Evolutionary conservation across 1,284 basidiomycete genomes (phyloP), one percentile per base, ranked within the genome.

Genomic region (Bjerkandera adusta): DNA sequence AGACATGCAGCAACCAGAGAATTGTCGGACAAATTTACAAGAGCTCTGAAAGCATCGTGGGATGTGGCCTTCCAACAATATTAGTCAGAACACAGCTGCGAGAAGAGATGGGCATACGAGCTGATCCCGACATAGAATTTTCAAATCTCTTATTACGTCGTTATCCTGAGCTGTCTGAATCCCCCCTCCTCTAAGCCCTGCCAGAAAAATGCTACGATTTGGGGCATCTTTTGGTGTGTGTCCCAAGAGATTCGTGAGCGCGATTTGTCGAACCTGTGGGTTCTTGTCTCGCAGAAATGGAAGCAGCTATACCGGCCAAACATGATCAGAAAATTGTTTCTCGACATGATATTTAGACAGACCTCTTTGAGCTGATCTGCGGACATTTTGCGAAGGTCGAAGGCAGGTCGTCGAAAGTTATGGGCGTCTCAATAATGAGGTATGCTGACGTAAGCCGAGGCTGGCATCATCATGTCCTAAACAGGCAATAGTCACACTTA

Each of bases 1-100:
- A 97, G 74, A 30, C 85, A 71, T 2, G 79, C 67, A 4, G 84
- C 73, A 5, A 95, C 76, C 11, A 86, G 68, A 1, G 89, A 73
- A 38, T 87, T 88, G 68, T 97, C 95, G 1, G 92, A 89, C 33
- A 99, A 78, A 69, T 99, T 99, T 65, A 99, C 85, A 30, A 99
- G 75, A 3, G 93, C 92, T 54, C 89, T 85, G 64, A 98, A 89
- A 1, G 96, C 96, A 71, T 97, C 93, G 63, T 99, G 96, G 1
- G 96, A 91, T 38, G 94, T 85, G 47, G 85, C 78, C 92, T 96
- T 55, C 20, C n/a, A 50, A 45, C 26, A 20, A 25, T 21, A 20
- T n/a, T n/a, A 43, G 30, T 55, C 3, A 27, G 42, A 15, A 48
- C 22, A 18, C 39, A 45, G 49, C 24, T 38, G 12, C 16, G 49